These are phyloP conservation scores for Glonium stellatum DNA, from an alignment of 495 filamentous ascomycete genomes.

Conservation along the genomic window DNA sequence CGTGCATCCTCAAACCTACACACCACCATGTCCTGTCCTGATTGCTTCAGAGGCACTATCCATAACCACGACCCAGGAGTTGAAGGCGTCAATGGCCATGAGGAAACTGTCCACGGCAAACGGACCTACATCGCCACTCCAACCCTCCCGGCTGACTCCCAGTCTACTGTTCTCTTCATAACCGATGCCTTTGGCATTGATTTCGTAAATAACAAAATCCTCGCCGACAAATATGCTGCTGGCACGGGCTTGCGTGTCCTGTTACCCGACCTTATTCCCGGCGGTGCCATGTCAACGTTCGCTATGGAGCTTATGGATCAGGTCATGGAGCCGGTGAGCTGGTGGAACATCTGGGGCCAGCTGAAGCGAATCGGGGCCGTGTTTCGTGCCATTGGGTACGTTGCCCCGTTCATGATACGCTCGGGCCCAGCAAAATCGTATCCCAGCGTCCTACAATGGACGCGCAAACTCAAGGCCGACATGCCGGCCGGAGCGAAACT, in stretches of 20 bases:
- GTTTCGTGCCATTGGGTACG: neutral
- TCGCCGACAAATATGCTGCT: slow-evolving; percentile 22
- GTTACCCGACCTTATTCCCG: slow-evolving; percentile 22
- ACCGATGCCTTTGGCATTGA: slow-evolving; percentile 23
- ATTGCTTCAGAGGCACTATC: slow-evolving; percentile 20
- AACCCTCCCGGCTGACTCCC: slow-evolving; percentile 1
- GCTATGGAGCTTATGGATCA: slow-evolving; percentile 17
- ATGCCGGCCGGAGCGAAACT: slow-evolving; percentile 22
- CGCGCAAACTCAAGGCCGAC: slow-evolving; percentile 18
- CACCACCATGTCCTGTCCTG: slow-evolving; percentile 22
- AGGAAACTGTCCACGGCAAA: slow-evolving; percentile 10
- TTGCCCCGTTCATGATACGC: slow-evolving; percentile 12
- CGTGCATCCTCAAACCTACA: too few species aligned
- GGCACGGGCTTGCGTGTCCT: slow-evolving; percentile 21
- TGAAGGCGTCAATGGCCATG: neutral
- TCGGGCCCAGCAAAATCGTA: slow-evolving; percentile 2
- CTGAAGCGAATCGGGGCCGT: neutral
- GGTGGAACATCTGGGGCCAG: slow-evolving; percentile 14
- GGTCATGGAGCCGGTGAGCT: slow-evolving; percentile 5
- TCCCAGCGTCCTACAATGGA: slow-evolving; percentile 9
- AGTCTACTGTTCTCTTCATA: slow-evolving; percentile 21
- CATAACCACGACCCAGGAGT: slow-evolving; percentile 8
- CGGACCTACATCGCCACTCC: slow-evolving; percentile 19
- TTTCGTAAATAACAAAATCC: slow-evolving; percentile 24
- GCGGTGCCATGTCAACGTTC: slow-evolving; percentile 8